phyloP scores from a whole-genome alignment of 768 basidiomycete genomes.

The Calocybe indica region DNA sequence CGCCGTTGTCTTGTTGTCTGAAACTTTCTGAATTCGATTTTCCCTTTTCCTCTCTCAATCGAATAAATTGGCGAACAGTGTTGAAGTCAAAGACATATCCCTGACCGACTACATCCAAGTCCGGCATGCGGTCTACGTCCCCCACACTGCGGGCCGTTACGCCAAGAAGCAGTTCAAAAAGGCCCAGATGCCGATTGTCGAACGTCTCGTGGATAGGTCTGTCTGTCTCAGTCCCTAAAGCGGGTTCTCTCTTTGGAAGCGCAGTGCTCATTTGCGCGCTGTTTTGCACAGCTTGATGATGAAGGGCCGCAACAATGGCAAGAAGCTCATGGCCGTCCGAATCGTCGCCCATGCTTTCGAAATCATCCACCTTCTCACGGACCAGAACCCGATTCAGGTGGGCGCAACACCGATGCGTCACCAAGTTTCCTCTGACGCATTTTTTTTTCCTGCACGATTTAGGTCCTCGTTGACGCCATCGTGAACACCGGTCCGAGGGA shows the following conservation, averaged over 20 bases:
- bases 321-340: slow-evolving; percentile 97
- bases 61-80: slow-evolving; percentile 39
- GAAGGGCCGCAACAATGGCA: slow-evolving; percentile 99
- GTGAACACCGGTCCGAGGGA: slow-evolving; percentile 99
- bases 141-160: slow-evolving; percentile 98
- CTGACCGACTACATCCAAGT: slow-evolving; percentile 99
- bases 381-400: slow-evolving; percentile 99
- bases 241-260: neutral
- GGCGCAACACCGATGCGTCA: slow-evolving; percentile 13
- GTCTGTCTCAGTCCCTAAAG: slow-evolving; percentile 14
- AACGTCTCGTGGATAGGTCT: slow-evolving; percentile 96
- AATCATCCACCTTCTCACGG: slow-evolving; percentile 99
- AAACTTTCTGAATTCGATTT: neutral
- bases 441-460: slow-evolving; percentile 4
- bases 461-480: slow-evolving; percentile 97
- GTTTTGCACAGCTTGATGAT: slow-evolving; percentile 80
- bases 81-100: slow-evolving; percentile 99
- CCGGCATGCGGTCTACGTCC: slow-evolving; percentile 94
- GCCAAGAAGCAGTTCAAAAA: slow-evolving; percentile 99
- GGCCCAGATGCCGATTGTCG: slow-evolving; percentile 99
- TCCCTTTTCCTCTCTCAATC: neutral
- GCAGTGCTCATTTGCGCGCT: neutral
- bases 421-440: neutral
- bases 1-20: slow-evolving; percentile 1
- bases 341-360: slow-evolving; percentile 99